Evolutionary conservation across 2,329 filamentous ascomycete genomes (phyloP), one percentile per base, ranked within the genome.

Genomic region (Diplodia mutila): DNA sequence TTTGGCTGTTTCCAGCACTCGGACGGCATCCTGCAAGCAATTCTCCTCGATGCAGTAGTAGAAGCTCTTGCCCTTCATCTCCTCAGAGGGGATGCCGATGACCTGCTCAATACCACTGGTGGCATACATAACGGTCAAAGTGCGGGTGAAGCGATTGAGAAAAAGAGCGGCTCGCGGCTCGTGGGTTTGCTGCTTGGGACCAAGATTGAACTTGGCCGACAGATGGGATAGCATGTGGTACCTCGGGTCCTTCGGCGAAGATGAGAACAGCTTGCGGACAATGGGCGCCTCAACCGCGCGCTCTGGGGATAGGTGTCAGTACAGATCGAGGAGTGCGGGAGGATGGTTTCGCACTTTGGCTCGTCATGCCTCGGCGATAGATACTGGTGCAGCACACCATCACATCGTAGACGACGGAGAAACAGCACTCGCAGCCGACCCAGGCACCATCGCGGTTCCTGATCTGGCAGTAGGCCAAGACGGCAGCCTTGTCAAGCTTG

Each of bases 201-300:
- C 84, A 84, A 75, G 81, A 70, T 73, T 80, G 80, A 96, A 96
- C 76, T 94, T 95, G 74, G 89, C 86, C 12, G 93, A 96, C 18
- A 96, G 83, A 71, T 94, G 91, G 67, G 92, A 91, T 75, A 96
- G 82, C 92, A 96, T 96, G 79, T 95, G 91, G 77, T 96, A 96
- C 70, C 92, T 89, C 21, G 92, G 92, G 74, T 97, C 93, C 73
- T 89, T 85, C 16, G 91, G 91, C 8, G 92, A 94, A 29, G 90
- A 92, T 2, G 91, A 90, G 77, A 96, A 96, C 32, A 94, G 83
- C 61, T 90, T 89, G 66, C 92, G 88, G 67, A 96, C 89, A 69
- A 92, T 85, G 1, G 92, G 92, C 48, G 92, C 92, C 73, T 93
- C 91, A 4, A 88, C 83, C 18, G 91, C 91, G 72, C 92, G 87